These are phyloP conservation scores for Ceratopteris richardii DNA, from an alignment of 75 land plant species.

Conservation along the genomic window DNA sequence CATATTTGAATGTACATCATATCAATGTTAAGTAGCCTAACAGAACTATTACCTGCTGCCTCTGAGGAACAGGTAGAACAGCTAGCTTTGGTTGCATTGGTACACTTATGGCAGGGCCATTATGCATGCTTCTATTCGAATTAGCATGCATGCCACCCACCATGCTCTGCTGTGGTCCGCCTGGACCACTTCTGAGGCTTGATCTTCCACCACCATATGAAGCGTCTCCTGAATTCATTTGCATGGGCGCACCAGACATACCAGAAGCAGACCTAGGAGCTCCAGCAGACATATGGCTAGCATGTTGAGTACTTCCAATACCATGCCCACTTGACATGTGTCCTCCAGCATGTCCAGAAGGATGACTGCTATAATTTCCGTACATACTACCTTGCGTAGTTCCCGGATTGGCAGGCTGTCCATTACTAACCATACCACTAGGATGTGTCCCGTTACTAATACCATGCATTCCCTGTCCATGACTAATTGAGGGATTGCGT, in stretches of 20 bases:
- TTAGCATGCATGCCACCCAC: neutral
- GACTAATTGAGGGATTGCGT: too few species aligned
- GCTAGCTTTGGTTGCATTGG: slow-evolving; percentile 53
- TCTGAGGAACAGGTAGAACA: slow-evolving; percentile 40
- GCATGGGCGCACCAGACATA: neutral
- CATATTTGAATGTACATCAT: too few species aligned
- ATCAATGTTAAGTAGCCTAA: too few species aligned
- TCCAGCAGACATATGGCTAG: neutral
- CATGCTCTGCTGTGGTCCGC: neutral
- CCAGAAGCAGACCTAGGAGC: neutral
- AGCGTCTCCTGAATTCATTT: neutral
- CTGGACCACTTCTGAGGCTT: neutral
- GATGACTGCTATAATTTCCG: neutral
- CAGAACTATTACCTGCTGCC: slow-evolving; percentile 42
- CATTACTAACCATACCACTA: neutral
- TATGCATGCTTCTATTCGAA: neutral
- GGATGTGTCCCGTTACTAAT: neutral
- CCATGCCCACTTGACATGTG: neutral
- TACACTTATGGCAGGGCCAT: neutral
- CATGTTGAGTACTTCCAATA: neutral
- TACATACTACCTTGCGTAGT: neutral
- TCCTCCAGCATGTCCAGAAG: slow-evolving; percentile 1
- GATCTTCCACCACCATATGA: neutral
- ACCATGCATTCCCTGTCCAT: too few species aligned
- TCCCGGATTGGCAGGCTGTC: neutral